Conservation (phyloP, 805 yeast genomes). For the Wickerhamomyces kurtzmanii region DNA sequence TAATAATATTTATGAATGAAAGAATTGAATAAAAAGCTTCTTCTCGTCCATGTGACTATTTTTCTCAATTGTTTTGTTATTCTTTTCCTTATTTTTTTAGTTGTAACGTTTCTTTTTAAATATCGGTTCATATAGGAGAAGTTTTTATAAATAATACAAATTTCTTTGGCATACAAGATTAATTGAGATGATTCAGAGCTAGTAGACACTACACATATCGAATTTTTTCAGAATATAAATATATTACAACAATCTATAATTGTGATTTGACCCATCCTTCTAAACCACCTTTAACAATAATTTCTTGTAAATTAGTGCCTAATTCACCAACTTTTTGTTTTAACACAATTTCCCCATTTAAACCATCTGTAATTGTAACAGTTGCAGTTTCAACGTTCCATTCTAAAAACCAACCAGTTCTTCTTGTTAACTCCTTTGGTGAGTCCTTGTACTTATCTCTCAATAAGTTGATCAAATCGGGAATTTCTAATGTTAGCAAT, state of each 20-base stretch:
- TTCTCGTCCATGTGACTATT: too few relatives aligned
- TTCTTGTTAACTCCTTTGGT: conserved; percentile 69
- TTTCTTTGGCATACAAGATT: too few relatives aligned
- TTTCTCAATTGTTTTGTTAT: too few relatives aligned
- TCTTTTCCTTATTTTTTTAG: too few relatives aligned
- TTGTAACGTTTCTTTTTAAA: too few relatives aligned
- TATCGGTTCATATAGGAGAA: too few relatives aligned
- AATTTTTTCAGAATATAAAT: conserved; percentile 2
- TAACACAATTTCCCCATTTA: conserved; percentile 45
- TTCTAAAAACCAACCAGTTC: conserved; percentile 87
- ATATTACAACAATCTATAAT: conserved; percentile 17
- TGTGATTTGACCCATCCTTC: conserved; percentile 96
- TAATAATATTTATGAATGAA: too few relatives aligned
- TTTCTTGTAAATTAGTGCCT: conserved; percentile 92
- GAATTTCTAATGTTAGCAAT: conserved; percentile 85
- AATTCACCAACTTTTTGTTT: conserved; percentile 90
- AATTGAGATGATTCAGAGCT: too few relatives aligned
- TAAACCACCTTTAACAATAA: conserved; percentile 92
- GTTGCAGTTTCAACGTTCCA: conserved; percentile 89
- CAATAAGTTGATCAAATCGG: conserved; percentile 69
- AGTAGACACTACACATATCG: background rate
- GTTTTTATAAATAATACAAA: too few relatives aligned
- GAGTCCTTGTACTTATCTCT: conserved; percentile 52
- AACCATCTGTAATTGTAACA: conserved; percentile 67
- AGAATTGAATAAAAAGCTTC: too few relatives aligned